These are phyloP conservation scores for Calvatia gigantea DNA, from an alignment of 768 basidiomycete species.

Conservation along the genomic window DNA sequence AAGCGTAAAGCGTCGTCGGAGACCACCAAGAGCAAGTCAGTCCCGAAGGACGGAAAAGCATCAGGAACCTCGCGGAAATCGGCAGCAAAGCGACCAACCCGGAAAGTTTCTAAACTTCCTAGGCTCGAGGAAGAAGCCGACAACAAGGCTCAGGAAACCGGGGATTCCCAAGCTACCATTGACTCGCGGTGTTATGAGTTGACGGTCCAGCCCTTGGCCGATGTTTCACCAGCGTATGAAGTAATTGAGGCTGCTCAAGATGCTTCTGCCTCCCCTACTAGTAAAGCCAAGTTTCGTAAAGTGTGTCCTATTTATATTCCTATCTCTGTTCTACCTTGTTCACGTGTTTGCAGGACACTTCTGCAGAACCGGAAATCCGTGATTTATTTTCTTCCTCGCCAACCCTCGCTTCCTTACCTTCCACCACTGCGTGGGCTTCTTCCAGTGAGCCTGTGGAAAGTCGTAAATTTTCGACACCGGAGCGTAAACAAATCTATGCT, in stretches of 20 bases:
- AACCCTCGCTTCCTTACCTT: slow-evolving; percentile 25
- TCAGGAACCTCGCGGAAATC: slow-evolving; percentile 31
- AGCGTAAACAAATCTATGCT: slow-evolving; percentile 68
- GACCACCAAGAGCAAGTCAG: slow-evolving; percentile 26
- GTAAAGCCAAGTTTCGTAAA: slow-evolving; percentile 33
- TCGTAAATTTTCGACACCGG: slow-evolving; percentile 64
- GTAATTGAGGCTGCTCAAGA: slow-evolving; percentile 14
- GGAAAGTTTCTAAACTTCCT: slow-evolving; percentile 21
- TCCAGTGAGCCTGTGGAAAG: slow-evolving; percentile 23
- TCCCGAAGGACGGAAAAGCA: slow-evolving; percentile 32
- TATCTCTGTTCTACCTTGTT: slow-evolving; percentile 10
- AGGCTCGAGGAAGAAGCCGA: slow-evolving; percentile 45
- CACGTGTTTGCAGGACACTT: slow-evolving; percentile 38
- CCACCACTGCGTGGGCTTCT: slow-evolving; percentile 21
- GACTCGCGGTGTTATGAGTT: slow-evolving; percentile 79
- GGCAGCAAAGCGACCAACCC: slow-evolving; percentile 25
- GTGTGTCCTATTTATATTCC: slow-evolving; percentile 15
- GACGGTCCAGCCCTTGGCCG: slow-evolving; percentile 75
- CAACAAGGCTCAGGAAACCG: slow-evolving; percentile 26
- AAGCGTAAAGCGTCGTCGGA: slow-evolving; percentile 51
- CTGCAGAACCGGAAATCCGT: slow-evolving; percentile 53
- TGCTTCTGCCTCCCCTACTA: slow-evolving; percentile 20
- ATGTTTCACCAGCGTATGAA: slow-evolving; percentile 71
- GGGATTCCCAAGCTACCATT: slow-evolving; percentile 47
- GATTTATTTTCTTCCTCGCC: slow-evolving; percentile 47